Base-by-base conservation (phyloP, 1,284 basidiomycete species). In the Kwoniella shivajii region DNA sequence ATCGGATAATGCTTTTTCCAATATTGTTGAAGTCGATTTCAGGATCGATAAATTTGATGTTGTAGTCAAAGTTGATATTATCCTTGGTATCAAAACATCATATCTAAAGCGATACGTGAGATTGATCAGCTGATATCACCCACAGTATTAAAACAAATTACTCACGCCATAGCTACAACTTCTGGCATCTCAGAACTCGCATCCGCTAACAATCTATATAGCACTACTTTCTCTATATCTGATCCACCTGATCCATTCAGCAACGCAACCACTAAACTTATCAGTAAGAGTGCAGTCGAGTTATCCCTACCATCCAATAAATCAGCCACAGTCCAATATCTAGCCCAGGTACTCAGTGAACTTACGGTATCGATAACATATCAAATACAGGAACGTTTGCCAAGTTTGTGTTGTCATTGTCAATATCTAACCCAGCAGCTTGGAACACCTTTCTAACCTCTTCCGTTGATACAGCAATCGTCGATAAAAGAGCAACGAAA, bases 161-260 rank as follows among this genome's bases (percentile, higher is more conserved):
- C 88, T 65, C 77, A 90, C 88, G 85, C 82, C 73, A 89, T 82
- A 3, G 84, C 80, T n/a, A 90, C 81, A 11, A 86, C 82, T 22
- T 92, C 88, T 0, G 90, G 90, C 76, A 85, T 88, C 22, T 80
- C 76, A 11, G 80, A 76, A 24, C 85, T 85, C n/a, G 91, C 83
- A 43, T 91, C 88, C 26, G 89, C 84, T 30, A 95, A 80, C 33
- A 93, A 75, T 44, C 82, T 82, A 72, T 88, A 92, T 44, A 93
- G 74, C 50, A 93, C 87, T 66, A 91, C 85, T 14, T 87, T 86
- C 78, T 95, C 92, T 1, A 82, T 80, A 67, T 92, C 89, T 4
- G 87, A 86, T 72, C 89, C 87, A 0, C 88, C 87, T 6, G 67
- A 65, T n/a, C 84, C 87, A 38, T 81, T 80, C 34, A 93, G 81